Evolutionary conservation across 306 rosid genomes (phyloP).

Genomic region (Begonia peltatifolia): DNA sequence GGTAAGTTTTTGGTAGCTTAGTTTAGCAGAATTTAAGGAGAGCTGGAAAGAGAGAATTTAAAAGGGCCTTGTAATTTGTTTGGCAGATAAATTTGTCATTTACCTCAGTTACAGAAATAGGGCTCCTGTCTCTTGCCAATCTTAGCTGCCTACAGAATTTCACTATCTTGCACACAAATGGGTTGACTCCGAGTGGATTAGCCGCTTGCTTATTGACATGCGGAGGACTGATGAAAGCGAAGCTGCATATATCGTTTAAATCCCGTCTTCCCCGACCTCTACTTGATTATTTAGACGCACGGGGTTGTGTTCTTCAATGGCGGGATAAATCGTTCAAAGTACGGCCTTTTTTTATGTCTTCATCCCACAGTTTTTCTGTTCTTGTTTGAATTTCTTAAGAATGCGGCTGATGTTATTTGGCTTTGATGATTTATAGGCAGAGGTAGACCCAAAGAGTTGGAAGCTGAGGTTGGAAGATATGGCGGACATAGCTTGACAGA

Average conservation of each 20-base stretch:
- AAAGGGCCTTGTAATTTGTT: not conserved
- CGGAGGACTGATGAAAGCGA: constrained; percentile 41
- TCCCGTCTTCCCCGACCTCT: constrained; percentile 32
- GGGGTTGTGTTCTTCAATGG: constrained; percentile 57
- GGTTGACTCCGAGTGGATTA: constrained; percentile 49
- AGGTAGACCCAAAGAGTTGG: no score
- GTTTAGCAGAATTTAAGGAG: not conserved
- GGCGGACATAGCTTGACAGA: no score
- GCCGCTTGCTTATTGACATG: constrained; percentile 36
- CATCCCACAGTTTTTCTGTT: no score
- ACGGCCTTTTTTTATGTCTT: not conserved
- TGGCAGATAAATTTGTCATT: constrained; percentile 57
- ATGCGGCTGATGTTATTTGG: no score
- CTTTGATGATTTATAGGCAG: no score
- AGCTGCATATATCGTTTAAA: constrained; percentile 47
- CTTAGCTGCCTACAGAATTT: constrained; percentile 34
- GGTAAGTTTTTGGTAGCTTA: constrained; percentile 8
- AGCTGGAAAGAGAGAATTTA: not conserved
- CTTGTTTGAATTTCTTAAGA: no score
- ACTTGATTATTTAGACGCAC: constrained; percentile 31
- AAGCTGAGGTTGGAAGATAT: no score
- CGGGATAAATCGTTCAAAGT: constrained; percentile 44
- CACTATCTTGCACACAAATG: constrained; percentile 44
- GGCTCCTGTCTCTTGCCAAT: constrained; percentile 46
- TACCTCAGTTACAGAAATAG: constrained; percentile 50